These are phyloP conservation scores for Penicillium pancosmium DNA, from an alignment of 495 filamentous ascomycete species.

Conservation along the genomic window DNA sequence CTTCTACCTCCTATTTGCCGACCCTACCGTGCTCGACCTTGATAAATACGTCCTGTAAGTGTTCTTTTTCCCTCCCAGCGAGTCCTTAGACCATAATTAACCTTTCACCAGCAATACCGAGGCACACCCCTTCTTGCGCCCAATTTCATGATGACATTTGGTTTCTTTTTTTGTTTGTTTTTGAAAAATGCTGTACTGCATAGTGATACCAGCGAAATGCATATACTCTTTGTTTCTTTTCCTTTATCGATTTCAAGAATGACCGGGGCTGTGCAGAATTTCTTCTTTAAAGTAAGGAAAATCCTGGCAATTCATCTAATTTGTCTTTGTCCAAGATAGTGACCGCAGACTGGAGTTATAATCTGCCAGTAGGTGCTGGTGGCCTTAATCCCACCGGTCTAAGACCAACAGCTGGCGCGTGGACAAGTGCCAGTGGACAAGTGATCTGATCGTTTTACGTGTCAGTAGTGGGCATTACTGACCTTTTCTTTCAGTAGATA, in stretches of 20 bases:
- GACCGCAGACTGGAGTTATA: too few species aligned
- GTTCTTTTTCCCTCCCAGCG: neutral
- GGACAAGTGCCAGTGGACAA: too few species aligned
- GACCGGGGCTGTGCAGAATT: too few species aligned
- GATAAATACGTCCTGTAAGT: conserved; percentile 82
- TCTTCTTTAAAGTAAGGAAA: neutral
- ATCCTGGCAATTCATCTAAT: neutral
- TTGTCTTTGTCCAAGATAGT: neutral
- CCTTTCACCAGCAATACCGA: conserved; percentile 52
- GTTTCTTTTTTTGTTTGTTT: conserved; percentile 5
- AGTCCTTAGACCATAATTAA: conserved; percentile 14
- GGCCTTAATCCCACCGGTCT: too few species aligned
- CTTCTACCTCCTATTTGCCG: conserved; percentile 75
- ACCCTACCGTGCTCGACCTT: conserved; percentile 70
- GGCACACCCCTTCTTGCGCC: conserved; percentile 56
- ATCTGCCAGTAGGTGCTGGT: too few species aligned
- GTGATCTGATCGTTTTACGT: too few species aligned
- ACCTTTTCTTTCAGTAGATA: too few species aligned
- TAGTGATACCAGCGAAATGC: conserved; percentile 36
- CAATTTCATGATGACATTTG: conserved; percentile 25
- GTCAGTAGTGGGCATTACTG: too few species aligned
- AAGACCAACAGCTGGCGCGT: too few species aligned
- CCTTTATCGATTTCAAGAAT: neutral
- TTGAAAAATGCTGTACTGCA: conserved; percentile 15
- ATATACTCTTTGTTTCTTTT: conserved; percentile 15